Base-by-base conservation (phyloP, 768 basidiomycete genomes). In the Naematelia encephala region DNA sequence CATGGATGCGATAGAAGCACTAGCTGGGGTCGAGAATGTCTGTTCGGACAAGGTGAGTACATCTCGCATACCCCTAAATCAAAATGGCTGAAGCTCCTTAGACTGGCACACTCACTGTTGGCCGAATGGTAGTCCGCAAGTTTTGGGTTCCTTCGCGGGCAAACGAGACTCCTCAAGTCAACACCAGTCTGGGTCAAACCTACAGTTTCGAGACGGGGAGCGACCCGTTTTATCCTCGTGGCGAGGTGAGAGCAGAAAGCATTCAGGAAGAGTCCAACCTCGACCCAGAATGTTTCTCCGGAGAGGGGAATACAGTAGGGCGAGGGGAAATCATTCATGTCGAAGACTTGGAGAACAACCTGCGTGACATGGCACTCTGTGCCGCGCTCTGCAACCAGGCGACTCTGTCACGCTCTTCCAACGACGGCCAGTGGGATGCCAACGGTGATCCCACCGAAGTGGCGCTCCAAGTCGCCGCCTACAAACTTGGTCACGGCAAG, bases 1-100 rank as follows among this genome's bases (percentile, higher is more conserved):
- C 54, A 80, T 87, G 61, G 84, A 86, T 62, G 84, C 85, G 13
- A 79, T 86, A 61, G 85, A 86, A 68, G 84, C 82, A 51, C 69
- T 87, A 42, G 83, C 84, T 11, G 83, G 81, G 8, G 84, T 86
- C 25, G 78, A 76, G 54, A 67, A 81, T 50, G 69, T 81, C 53
- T 86, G 85, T 69, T 84, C 83, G 22, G 85, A 87, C 72, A 86
- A 86, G 60, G 58, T 60, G 49, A 60, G 57, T 53, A 28, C 12
- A 42, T 39, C 34, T 16, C 34, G 16, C 34, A 8, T 39, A 16
- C 16, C 16, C 16, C 34, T 39, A 8, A 39, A 39, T 39, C 8
- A 8, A 8, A 39, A 8, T n/a, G n/a, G 21, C 55, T 56, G 55
- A 56, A 10, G 2, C 10, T 5, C 16, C 5, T 19, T 28, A 63